Evolutionary conservation across 148 eudicot species (phyloP).

Genomic region (Linanthus parryae): DNA sequence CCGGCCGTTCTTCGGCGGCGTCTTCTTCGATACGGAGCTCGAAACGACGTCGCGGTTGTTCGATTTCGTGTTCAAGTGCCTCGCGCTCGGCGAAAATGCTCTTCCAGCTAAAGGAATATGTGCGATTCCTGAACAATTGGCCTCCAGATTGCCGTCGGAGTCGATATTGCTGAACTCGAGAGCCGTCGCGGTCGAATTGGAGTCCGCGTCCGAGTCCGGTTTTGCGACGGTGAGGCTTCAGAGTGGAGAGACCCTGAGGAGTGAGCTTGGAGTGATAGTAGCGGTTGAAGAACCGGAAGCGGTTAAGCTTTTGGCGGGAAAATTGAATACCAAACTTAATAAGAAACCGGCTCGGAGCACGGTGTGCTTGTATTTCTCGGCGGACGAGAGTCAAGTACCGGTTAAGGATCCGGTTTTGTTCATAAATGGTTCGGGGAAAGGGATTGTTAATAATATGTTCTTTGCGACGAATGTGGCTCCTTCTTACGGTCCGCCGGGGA

Average conservation of each 20-base stretch:
- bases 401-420: conserved; percentile 57
- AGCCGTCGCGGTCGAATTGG: conserved; percentile 36
- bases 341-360: conserved; percentile 61
- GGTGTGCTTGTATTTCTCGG: conserved; percentile 64
- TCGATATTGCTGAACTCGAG: conserved; percentile 55
- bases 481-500: conserved; percentile 66
- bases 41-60: conserved; percentile 81
- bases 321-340: conserved; percentile 7
- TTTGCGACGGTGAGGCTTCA: conserved; percentile 28
- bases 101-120: conserved; percentile 77
- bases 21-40: conserved; percentile 79
- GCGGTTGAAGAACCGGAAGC: conserved; percentile 88
- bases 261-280: conserved; percentile 61
- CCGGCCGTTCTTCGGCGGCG: conserved; percentile 89
- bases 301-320: conserved; percentile 56
- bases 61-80: conserved; percentile 80
- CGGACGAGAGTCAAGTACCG: conserved; percentile 42
- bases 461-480: conserved; percentile 83
- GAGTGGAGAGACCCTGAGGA: conserved; percentile 49
- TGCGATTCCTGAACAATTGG: conserved; percentile 83
- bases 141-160: conserved; percentile 44
- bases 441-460: conserved; percentile 95
- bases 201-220: conserved; percentile 7
- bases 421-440: conserved; percentile 78
- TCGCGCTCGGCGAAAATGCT: conserved; percentile 75